Evolutionary conservation across 2,329 filamentous ascomycete species (phyloP).

Genomic region (Alternaria hordeiaustralica): DNA sequence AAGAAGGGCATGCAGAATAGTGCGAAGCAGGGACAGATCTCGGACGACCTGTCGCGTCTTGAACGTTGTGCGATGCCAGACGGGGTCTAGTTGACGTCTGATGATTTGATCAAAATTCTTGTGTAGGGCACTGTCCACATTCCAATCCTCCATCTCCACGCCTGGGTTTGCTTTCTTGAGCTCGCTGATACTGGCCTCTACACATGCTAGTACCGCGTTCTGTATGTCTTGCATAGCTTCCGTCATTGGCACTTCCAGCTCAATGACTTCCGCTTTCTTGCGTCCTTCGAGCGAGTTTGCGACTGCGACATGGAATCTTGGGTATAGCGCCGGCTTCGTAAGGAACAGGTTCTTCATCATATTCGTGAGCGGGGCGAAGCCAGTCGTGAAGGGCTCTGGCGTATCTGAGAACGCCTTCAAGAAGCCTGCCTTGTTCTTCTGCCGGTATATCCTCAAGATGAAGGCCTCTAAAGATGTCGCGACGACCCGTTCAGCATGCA

Average conservation of each 20-base stretch:
- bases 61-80: constrained; percentile 96
- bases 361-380: constrained; percentile 84
- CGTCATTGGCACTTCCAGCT: constrained; percentile 95
- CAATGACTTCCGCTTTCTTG: constrained; percentile 94
- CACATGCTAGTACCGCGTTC: constrained; percentile 92
- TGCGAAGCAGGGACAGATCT: constrained; percentile 82
- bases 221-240: constrained; percentile 93
- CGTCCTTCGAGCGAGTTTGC: constrained; percentile 88
- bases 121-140: constrained; percentile 87
- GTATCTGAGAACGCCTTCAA: constrained; percentile 95
- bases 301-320: constrained; percentile 89
- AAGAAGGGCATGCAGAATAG: constrained; percentile 80
- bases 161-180: constrained; percentile 89
- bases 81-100: constrained; percentile 87
- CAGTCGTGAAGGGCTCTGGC: constrained; percentile 86
- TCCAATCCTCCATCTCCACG: constrained; percentile 97
- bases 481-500: constrained; percentile 86
- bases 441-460: constrained; percentile 89
- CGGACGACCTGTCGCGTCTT: constrained; percentile 94
- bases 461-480: constrained; percentile 94
- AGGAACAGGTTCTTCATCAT: constrained; percentile 95
- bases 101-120: constrained; percentile 91
- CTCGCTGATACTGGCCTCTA: constrained; percentile 92
- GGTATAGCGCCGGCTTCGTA: constrained; percentile 87
- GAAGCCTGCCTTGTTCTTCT: constrained; percentile 93